phyloP scores from a whole-genome alignment of 2,329 filamentous ascomycete genomes.

The Ascochyta fabae region DNA sequence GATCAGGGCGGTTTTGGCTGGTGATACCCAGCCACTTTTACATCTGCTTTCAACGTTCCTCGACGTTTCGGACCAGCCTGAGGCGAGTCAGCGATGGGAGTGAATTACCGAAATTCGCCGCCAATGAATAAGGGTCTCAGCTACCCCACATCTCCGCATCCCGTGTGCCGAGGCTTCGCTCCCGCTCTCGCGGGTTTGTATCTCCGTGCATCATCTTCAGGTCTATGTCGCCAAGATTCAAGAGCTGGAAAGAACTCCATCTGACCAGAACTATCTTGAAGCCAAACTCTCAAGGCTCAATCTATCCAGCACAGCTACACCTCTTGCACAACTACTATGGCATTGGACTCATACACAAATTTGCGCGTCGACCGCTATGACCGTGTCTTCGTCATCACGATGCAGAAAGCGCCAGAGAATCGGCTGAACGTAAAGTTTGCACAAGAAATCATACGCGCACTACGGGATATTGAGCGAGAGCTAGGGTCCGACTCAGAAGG shows the following conservation, averaged over 20 bases:
- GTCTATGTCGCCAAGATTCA: background rate
- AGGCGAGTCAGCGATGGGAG: background rate
- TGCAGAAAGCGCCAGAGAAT: conserved; percentile 63
- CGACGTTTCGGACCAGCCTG: background rate
- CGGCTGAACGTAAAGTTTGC: conserved; percentile 58
- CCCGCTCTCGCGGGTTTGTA: background rate
- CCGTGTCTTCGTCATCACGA: conserved; percentile 60
- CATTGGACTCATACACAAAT: conserved; percentile 47
- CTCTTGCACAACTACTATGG: conserved; percentile 24
- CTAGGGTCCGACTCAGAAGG: conserved; percentile 58
- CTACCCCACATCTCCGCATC: conserved; percentile 33
- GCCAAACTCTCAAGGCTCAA: background rate
- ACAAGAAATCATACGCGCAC: conserved; percentile 61
- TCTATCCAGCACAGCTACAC: background rate
- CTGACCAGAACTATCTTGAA: background rate
- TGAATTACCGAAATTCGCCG: conserved; percentile 24
- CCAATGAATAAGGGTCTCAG: background rate
- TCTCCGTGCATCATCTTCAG: conserved; percentile 1
- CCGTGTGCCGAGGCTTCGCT: conserved; percentile 27
- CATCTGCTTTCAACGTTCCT: background rate
- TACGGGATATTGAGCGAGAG: conserved; percentile 55
- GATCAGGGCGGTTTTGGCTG: conserved; percentile 36
- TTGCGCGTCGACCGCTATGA: conserved; percentile 56
- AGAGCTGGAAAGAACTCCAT: background rate
- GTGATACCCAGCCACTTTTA: conserved; percentile 6